Conservation (phyloP, 2,329 filamentous ascomycete genomes). For the Exophiala sp. region DNA sequence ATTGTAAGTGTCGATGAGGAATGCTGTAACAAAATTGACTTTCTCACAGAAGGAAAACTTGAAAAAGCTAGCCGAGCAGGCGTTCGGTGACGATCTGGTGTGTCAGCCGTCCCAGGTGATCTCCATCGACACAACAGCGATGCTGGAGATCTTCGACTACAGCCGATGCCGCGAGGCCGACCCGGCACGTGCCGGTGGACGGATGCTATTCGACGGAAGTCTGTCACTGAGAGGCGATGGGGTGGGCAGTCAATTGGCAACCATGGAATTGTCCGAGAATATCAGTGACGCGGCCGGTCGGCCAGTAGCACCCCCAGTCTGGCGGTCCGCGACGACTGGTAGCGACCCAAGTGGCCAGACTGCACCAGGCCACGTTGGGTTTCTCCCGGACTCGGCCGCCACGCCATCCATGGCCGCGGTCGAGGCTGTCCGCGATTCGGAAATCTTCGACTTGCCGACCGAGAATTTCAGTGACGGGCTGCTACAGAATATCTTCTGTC, state of each 20-base stretch:
- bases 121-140: conserved; percentile 7
- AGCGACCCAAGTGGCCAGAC: neutral
- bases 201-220: conserved; percentile 1
- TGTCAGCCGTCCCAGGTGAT: neutral
- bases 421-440: neutral
- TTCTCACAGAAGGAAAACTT: conserved; percentile 3
- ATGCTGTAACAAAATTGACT: neutral
- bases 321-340: neutral
- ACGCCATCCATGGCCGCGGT: neutral
- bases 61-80: conserved; percentile 1
- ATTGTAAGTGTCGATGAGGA: neutral
- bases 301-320: conserved; percentile 8
- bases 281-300: conserved; percentile 6
- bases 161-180: neutral
- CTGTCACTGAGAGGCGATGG: neutral
- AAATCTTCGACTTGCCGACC: conserved; percentile 3
- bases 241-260: conserved; percentile 1
- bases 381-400: neutral
- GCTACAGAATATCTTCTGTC: conserved; percentile 4
- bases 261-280: conserved; percentile 7
- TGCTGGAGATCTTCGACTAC: conserved; percentile 12
- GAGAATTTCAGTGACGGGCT: conserved; percentile 6
- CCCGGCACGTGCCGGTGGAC: neutral
- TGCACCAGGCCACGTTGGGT: neutral
- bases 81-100: conserved; percentile 1